Percentiles rank a stretch among this genome's conserved stretches.
These are phyloP conservation scores for Exserohilum rostratum DNA, from an alignment of 2,329 filamentous ascomycete genomes.

Conservation along the genomic window DNA sequence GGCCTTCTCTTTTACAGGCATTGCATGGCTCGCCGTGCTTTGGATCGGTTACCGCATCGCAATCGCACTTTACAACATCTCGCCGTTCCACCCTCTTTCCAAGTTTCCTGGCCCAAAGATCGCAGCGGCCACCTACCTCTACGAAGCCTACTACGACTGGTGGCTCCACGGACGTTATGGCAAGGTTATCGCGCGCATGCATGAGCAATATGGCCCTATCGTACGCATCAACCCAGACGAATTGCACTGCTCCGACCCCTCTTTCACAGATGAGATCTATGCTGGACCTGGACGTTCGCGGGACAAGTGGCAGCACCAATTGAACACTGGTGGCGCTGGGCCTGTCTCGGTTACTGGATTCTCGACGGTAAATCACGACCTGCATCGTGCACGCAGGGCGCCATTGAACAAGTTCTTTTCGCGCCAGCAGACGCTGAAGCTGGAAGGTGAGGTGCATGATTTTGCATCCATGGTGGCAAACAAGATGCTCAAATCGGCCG, in stretches of 20 bases:
- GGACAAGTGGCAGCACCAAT: slow-evolving; percentile 33
- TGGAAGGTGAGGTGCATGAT: slow-evolving; percentile 30
- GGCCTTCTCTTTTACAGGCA: slow-evolving; percentile 17
- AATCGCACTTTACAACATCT: slow-evolving; percentile 32
- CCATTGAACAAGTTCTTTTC: slow-evolving; percentile 48
- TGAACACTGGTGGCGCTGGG: slow-evolving; percentile 34
- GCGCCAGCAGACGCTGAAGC: slow-evolving; percentile 34
- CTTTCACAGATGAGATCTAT: slow-evolving; percentile 45
- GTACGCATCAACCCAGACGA: slow-evolving; percentile 43
- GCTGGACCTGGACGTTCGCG: slow-evolving; percentile 29
- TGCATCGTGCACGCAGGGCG: slow-evolving; percentile 40
- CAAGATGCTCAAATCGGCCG: slow-evolving; percentile 27
- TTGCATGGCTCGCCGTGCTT: slow-evolving; percentile 20
- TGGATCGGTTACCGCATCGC: slow-evolving; percentile 28
- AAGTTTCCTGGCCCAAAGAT: slow-evolving; percentile 39
- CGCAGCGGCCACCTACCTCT: slow-evolving; percentile 34
- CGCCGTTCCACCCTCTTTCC: slow-evolving; percentile 31
- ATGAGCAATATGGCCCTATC: slow-evolving; percentile 39
- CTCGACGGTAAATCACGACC: slow-evolving; percentile 35
- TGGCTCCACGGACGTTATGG: slow-evolving; percentile 40
- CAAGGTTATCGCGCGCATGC: slow-evolving; percentile 43
- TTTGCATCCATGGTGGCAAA: slow-evolving; percentile 23
- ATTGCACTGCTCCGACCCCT: slow-evolving; percentile 40
- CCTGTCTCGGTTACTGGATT: slow-evolving; percentile 35
- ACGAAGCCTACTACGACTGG: slow-evolving; percentile 41